Evolutionary conservation across 2,329 filamentous ascomycete genomes (phyloP).

Genomic region (Sporothrix globosa): DNA sequence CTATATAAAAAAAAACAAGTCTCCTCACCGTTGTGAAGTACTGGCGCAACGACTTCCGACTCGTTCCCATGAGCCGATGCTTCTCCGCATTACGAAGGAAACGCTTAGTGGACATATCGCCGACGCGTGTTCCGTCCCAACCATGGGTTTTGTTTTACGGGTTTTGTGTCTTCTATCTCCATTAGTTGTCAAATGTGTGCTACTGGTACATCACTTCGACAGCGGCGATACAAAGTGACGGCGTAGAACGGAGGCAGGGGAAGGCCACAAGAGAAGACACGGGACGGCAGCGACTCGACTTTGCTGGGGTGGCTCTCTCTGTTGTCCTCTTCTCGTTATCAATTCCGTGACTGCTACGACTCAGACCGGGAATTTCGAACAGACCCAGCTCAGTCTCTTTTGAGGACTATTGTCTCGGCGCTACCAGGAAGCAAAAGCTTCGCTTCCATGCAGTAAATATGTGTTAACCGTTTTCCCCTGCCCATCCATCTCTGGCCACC

Average conservation of each 20-base stretch:
- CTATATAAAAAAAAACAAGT: slow-evolving; percentile 5
- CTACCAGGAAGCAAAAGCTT: neutral
- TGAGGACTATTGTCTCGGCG: neutral
- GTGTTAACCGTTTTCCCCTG: neutral
- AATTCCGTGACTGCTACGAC: neutral
- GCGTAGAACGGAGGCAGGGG: neutral
- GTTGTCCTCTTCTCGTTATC: neutral
- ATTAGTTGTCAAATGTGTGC: neutral
- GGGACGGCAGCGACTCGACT: neutral
- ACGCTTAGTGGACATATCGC: neutral
- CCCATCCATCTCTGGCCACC: neutral
- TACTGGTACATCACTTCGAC: neutral
- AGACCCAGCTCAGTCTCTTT: neutral
- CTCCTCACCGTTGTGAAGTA: neutral
- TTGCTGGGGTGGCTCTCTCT: too few species aligned
- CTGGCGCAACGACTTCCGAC: slow-evolving; percentile 2
- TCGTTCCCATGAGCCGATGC: neutral
- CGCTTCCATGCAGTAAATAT: neutral
- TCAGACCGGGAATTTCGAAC: neutral
- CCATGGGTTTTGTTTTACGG: neutral
- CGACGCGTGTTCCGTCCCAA: neutral
- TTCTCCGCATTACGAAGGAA: neutral
- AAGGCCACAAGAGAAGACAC: neutral
- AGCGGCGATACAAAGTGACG: neutral
- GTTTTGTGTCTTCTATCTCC: too few species aligned